These are phyloP conservation scores for Malania oleifera DNA, from an alignment of 164 flowering plant genomes.

Conservation along the genomic window DNA sequence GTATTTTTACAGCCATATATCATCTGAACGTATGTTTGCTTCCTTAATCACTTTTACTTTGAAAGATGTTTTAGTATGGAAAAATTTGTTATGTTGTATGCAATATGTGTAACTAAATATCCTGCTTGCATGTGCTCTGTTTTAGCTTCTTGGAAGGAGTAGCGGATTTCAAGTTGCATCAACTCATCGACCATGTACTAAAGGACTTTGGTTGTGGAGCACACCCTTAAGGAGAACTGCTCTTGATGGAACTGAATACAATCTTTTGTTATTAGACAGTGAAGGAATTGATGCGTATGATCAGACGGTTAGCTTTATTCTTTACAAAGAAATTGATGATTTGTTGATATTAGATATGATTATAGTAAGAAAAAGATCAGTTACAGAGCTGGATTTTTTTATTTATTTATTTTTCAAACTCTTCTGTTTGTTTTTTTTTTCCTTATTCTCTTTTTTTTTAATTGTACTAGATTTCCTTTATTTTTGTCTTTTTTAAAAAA, in stretches of 20 bases:
- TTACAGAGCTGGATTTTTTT: too few species aligned
- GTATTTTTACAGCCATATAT: too few species aligned
- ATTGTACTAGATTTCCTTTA: neutral
- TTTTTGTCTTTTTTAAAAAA: neutral
- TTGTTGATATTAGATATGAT: neutral
- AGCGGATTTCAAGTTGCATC: slow-evolving; percentile 99
- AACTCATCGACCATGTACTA: slow-evolving; percentile 94
- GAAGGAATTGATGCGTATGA: slow-evolving; percentile 99
- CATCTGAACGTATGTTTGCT: too few species aligned
- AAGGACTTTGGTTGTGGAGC: slow-evolving; percentile 99
- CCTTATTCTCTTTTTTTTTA: too few species aligned
- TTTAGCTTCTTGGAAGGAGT: slow-evolving; percentile 91
- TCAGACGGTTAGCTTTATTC: slow-evolving; percentile 69
- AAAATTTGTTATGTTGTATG: neutral
- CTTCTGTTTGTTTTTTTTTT: too few species aligned
- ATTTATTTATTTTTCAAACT: too few species aligned
- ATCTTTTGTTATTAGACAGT: slow-evolving; percentile 82
- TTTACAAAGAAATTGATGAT: neutral
- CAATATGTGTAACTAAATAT: neutral
- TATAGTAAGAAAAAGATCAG: neutral
- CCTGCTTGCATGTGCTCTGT: slow-evolving; percentile 9
- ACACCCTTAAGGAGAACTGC: slow-evolving; percentile 86
- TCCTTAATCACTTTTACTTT: neutral
- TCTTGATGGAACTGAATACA: slow-evolving; percentile 95
- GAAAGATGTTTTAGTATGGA: neutral